Percentiles rank a stretch among this genome's conserved stretches.
phyloP scores from a whole-genome alignment of 2,329 filamentous ascomycete species.

The Trichothecium roseum region DNA sequence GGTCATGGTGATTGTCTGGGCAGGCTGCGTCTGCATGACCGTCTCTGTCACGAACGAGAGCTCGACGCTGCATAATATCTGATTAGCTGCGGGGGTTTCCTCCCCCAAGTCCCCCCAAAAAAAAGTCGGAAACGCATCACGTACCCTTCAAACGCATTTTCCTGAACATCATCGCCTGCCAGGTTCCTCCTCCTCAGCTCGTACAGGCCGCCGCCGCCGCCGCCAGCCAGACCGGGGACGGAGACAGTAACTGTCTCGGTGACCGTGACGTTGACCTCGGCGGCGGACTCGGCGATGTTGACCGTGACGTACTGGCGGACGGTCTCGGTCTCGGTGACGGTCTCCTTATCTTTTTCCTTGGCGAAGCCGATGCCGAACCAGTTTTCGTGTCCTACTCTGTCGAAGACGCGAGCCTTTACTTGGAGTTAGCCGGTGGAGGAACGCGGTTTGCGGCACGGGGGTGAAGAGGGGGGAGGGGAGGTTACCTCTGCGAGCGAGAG shows the following conservation, averaged over 20 bases:
- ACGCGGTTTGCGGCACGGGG: no score
- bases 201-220: neutral
- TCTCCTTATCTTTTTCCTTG: neutral
- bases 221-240: neutral
- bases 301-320: slow-evolving; percentile 7
- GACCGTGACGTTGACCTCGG: slow-evolving; percentile 4
- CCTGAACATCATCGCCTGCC: neutral
- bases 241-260: slow-evolving; percentile 5
- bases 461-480: no score
- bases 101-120: no score
- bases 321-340: slow-evolving; percentile 6
- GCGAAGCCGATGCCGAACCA: neutral
- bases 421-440: no score
- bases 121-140: neutral
- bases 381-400: neutral
- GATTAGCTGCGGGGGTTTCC: no score
- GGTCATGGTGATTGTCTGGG: neutral
- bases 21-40: neutral
- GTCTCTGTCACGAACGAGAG: slow-evolving; percentile 3
- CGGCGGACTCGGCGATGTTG: slow-evolving; percentile 2
- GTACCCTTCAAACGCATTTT: slow-evolving; percentile 2
- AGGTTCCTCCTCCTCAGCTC: neutral
- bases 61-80: neutral
- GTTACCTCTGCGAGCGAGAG: neutral
- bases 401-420: neutral